These are phyloP conservation scores for Begonia loranthoides DNA, from an alignment of 306 rosid species.

Conservation along the genomic window DNA sequence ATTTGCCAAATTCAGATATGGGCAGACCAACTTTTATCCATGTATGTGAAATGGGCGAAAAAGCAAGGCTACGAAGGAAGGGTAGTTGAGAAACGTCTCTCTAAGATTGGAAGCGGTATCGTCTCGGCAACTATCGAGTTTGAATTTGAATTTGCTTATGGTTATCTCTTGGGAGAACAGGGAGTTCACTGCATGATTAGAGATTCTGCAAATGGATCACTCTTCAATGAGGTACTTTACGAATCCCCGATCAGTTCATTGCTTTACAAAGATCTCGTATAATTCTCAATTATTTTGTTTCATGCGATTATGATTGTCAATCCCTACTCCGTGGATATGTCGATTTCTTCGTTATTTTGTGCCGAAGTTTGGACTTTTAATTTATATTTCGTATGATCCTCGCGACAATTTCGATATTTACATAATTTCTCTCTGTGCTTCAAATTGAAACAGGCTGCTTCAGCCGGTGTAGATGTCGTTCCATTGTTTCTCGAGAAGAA, in stretches of 20 bases:
- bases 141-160: constrained; percentile 68
- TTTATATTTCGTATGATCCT: no score
- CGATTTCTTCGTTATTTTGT: no score
- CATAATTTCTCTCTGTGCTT: no score
- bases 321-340: no score
- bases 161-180: constrained; percentile 70
- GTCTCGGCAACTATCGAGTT: constrained; percentile 54
- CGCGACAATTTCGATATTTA: no score
- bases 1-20: constrained; percentile 39
- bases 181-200: constrained; percentile 54
- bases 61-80: constrained; percentile 57
- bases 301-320: no score
- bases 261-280: no score
- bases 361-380: no score
- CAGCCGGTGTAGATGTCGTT: constrained; percentile 56
- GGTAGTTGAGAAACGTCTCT: constrained; percentile 40
- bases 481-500: constrained; percentile 48
- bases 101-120: constrained; percentile 38
- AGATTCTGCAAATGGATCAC: constrained; percentile 29
- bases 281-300: no score
- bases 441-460: constrained; percentile 27
- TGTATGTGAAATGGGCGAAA: constrained; percentile 72
- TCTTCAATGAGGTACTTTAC: constrained; percentile 27
- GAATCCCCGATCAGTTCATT: not conserved
- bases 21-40: constrained; percentile 52